phyloP scores from a whole-genome alignment of 2,329 filamentous ascomycete species.

The Graphilbum ipis-grandicollis region DNA sequence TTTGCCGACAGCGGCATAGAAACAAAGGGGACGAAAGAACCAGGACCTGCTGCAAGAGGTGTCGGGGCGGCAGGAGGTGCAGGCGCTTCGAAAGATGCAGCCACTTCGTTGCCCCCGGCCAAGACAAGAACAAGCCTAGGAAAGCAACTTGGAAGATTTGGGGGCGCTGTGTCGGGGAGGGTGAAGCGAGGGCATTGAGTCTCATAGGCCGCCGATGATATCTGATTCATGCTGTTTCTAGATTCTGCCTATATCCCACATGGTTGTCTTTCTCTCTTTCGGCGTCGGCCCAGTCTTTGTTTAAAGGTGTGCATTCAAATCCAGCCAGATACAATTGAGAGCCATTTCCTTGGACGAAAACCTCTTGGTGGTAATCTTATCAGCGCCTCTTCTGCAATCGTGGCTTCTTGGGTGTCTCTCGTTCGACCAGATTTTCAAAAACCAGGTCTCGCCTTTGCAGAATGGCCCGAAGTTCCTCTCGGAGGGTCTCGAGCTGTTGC shows the following conservation, averaged over 20 bases:
- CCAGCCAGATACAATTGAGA: too few species aligned
- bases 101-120: slow-evolving; percentile 23
- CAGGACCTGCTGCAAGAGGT: background rate
- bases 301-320: too few species aligned
- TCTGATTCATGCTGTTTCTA: too few species aligned
- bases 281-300: too few species aligned
- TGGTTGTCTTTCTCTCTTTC: too few species aligned
- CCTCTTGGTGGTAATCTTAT: too few species aligned
- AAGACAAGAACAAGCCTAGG: slow-evolving; percentile 48
- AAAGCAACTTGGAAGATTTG: slow-evolving; percentile 51
- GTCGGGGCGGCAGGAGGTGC: background rate
- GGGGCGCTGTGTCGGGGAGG: slow-evolving; percentile 52
- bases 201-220: too few species aligned
- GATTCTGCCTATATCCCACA: too few species aligned
- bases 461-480: slow-evolving; percentile 43
- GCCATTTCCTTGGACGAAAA: too few species aligned
- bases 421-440: slow-evolving; percentile 56
- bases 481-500: slow-evolving; percentile 49
- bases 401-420: slow-evolving; percentile 38
- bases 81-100: slow-evolving; percentile 24
- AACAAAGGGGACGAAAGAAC: slow-evolving; percentile 23
- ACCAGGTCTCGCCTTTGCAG: slow-evolving; percentile 49
- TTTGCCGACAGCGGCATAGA: slow-evolving; percentile 22
- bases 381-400: too few species aligned
- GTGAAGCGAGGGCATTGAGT: slow-evolving; percentile 30